These are phyloP conservation scores for Aspergillus sparsus DNA, from an alignment of 495 filamentous ascomycete genomes.

Conservation along the genomic window DNA sequence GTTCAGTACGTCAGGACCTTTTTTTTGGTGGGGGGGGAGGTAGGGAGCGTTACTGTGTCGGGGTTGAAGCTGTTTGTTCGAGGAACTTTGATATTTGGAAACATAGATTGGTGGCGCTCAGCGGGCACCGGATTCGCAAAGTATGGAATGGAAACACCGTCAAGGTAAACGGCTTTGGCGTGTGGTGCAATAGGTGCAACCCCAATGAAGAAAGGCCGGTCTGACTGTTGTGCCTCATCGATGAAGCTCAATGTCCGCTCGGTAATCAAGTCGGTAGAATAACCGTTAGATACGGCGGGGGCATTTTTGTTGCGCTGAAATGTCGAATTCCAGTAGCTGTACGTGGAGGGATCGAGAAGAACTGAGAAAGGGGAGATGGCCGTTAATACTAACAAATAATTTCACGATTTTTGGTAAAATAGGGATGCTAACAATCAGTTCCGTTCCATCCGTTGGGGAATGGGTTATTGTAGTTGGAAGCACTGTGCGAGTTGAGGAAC, in stretches of 20 bases:
- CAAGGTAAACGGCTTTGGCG: constrained; percentile 51
- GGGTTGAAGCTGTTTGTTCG: constrained; percentile 44
- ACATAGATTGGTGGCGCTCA: constrained; percentile 38
- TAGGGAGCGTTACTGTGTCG: constrained; percentile 37
- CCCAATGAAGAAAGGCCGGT: constrained; percentile 65
- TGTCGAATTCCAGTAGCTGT: constrained; percentile 59
- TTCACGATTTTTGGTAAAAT: neutral
- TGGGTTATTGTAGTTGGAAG: constrained; percentile 53
- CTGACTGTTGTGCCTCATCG: constrained; percentile 54
- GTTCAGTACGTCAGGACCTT: constrained; percentile 41
- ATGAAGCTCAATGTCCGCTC: constrained; percentile 56
- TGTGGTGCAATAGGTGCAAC: constrained; percentile 69
- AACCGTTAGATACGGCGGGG: constrained; percentile 47
- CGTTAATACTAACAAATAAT: too few species aligned
- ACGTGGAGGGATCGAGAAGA: constrained; percentile 63
- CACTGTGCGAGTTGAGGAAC: constrained; percentile 58
- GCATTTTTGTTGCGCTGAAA: constrained; percentile 56
- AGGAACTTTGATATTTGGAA: constrained; percentile 38
- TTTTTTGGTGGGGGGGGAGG: too few species aligned
- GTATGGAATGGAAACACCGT: constrained; percentile 16
- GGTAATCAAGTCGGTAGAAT: constrained; percentile 55
- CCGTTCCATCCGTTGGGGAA: constrained; percentile 49
- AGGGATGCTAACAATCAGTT: constrained; percentile 37
- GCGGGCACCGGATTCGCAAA: constrained; percentile 55
- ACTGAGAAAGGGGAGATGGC: constrained; percentile 23